Conservation (phyloP, 2,329 filamentous ascomycete species). For the Balansia obtecta region DNA sequence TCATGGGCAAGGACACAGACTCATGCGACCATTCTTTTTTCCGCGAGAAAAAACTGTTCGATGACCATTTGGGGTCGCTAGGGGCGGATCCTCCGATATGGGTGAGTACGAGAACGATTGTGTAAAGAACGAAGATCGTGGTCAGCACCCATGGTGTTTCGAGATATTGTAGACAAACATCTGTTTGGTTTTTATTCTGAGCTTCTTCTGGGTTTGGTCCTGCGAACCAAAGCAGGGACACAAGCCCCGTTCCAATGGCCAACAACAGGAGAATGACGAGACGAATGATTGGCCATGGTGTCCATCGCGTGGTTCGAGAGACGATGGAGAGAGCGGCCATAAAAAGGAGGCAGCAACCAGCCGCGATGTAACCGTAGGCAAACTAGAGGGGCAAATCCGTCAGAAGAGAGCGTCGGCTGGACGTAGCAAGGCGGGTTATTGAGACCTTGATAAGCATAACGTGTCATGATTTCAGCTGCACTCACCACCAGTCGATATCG, state of each 20-base stretch:
- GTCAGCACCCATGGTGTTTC: slow-evolving; percentile 20
- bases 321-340: slow-evolving; percentile 20
- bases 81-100: slow-evolving; percentile 15
- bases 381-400: slow-evolving; percentile 14
- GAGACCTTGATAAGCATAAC: not conserved
- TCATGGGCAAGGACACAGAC: slow-evolving; percentile 5
- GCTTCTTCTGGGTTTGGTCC: not conserved
- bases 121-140: slow-evolving; percentile 22
- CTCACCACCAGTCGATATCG: slow-evolving; percentile 21
- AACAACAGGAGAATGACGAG: slow-evolving; percentile 17
- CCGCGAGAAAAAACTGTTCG: slow-evolving; percentile 6
- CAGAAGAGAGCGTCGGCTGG: not conserved
- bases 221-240: slow-evolving; percentile 15
- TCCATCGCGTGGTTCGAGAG: slow-evolving; percentile 18
- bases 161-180: slow-evolving; percentile 12
- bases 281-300: slow-evolving; percentile 19
- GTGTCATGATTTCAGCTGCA: not conserved
- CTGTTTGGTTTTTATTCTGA: not conserved
- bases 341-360: slow-evolving; percentile 19
- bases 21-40: slow-evolving; percentile 7
- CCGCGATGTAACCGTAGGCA: slow-evolving; percentile 21
- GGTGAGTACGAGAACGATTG: slow-evolving; percentile 19
- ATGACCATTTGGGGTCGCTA: slow-evolving; percentile 2
- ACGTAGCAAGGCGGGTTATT: not conserved
- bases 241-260: slow-evolving; percentile 17